These are phyloP conservation scores for Paratinospora sagittata DNA, from an alignment of 164 flowering plant genomes.

Conservation along the genomic window DNA sequence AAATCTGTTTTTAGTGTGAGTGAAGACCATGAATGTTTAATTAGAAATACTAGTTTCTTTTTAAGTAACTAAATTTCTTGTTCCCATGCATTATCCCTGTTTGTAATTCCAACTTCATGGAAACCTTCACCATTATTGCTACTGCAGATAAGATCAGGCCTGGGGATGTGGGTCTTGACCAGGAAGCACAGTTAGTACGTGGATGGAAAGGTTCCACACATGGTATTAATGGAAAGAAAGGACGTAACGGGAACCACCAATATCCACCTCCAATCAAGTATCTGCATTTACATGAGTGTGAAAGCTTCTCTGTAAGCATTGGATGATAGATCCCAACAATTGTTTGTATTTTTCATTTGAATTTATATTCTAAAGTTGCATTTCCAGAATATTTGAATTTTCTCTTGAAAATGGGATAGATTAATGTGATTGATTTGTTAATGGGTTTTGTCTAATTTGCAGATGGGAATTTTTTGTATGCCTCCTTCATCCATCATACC, in stretches of 20 bases:
- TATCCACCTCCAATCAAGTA: constrained; percentile 68
- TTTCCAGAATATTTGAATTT: constrained; percentile 1
- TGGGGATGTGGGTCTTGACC: constrained; percentile 89
- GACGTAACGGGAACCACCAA: constrained; percentile 58
- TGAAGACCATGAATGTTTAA: too few species aligned
- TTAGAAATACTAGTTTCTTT: too few species aligned
- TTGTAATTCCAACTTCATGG: background rate
- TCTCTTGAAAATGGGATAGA: constrained; percentile 1
- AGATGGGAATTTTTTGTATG: constrained; percentile 97
- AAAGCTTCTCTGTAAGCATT: constrained; percentile 74
- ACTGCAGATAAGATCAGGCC: constrained; percentile 80
- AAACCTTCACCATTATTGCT: constrained; percentile 7
- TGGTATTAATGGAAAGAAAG: constrained; percentile 36
- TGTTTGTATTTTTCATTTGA: background rate
- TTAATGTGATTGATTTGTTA: background rate
- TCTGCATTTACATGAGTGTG: constrained; percentile 80
- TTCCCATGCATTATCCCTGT: background rate
- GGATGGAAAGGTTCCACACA: constrained; percentile 45
- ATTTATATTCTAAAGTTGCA: constrained; percentile 5
- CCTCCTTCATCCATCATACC: constrained; percentile 93
- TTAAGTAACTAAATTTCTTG: background rate
- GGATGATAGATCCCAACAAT: background rate
- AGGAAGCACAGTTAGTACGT: constrained; percentile 70
- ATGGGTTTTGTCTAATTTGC: constrained; percentile 20
- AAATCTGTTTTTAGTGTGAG: too few species aligned